Conservation (phyloP, 805 yeast species). For the Cyberlindnera mycetangii region DNA sequence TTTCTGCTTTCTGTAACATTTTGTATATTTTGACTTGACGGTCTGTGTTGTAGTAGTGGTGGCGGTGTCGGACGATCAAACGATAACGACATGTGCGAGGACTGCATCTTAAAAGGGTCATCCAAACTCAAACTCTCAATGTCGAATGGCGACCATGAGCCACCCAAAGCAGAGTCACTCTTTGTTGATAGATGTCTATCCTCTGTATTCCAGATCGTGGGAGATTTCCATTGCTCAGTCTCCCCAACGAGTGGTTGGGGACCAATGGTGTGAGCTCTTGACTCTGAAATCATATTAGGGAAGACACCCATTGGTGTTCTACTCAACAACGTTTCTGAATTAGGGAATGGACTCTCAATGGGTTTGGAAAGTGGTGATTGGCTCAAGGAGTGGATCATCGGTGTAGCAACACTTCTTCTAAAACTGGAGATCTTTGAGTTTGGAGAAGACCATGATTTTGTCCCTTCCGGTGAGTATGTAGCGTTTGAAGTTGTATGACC, state of each 20-base stretch:
- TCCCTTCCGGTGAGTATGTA: constrained; percentile 9
- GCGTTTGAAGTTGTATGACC: not conserved
- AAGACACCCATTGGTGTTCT: constrained; percentile 5
- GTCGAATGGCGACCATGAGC: constrained; percentile 27
- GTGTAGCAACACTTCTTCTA: constrained; percentile 18
- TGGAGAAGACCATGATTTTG: constrained; percentile 24
- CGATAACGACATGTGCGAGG: constrained; percentile 11
- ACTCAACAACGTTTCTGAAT: not conserved
- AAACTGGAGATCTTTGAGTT: constrained; percentile 28
- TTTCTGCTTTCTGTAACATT: constrained; percentile 6
- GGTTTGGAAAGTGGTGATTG: constrained; percentile 26
- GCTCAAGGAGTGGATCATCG: constrained; percentile 18
- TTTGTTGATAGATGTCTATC: constrained; percentile 27
- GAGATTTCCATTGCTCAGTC: constrained; percentile 18
- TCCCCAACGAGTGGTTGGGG: constrained; percentile 1
- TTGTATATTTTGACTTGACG: not conserved
- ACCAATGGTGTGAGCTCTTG: not conserved
- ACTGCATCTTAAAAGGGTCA: constrained; percentile 11
- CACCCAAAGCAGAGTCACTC: constrained; percentile 26
- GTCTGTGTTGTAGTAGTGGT: constrained; percentile 1
- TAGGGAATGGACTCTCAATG: constrained; percentile 10
- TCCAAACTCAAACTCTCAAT: constrained; percentile 22
- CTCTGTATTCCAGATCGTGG: constrained; percentile 27
- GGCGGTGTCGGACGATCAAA: too few species aligned
- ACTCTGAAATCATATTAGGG: constrained; percentile 4